These are phyloP conservation scores for Ceratocystiopsis sp. DNA, from an alignment of 2,329 filamentous ascomycete genomes.

Conservation along the genomic window DNA sequence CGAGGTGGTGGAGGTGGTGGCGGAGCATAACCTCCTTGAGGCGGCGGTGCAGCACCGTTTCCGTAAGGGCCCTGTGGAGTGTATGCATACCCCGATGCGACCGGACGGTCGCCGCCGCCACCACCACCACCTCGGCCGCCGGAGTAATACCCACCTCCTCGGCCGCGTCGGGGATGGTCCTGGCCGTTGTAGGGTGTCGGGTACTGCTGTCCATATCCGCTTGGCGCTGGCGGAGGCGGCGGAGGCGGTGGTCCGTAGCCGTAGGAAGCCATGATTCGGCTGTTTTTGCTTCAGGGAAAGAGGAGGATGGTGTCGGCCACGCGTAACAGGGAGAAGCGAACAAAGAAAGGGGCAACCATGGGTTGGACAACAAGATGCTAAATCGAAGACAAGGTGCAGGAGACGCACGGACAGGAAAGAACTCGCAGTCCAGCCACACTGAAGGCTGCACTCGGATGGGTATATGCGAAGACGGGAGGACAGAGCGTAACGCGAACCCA, in stretches of 20 bases:
- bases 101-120: slow-evolving; percentile 26
- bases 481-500: too few species aligned
- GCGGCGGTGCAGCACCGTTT: too few species aligned
- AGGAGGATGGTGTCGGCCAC: too few species aligned
- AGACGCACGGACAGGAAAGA: neutral
- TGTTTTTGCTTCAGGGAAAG: neutral
- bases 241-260: slow-evolving; percentile 37
- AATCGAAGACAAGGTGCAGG: neutral
- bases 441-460: too few species aligned
- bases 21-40: too few species aligned
- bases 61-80: slow-evolving; percentile 16
- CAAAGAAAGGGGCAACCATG: neutral
- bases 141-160: slow-evolving; percentile 23
- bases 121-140: slow-evolving; percentile 19
- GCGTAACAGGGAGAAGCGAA: neutral
- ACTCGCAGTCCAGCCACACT: neutral
- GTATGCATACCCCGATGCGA: slow-evolving; percentile 25
- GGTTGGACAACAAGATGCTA: neutral
- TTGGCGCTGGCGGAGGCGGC: slow-evolving; percentile 19
- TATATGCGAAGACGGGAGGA: too few species aligned
- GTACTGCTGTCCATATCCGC: slow-evolving; percentile 24
- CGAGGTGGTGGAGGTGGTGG: too few species aligned
- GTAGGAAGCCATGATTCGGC: slow-evolving; percentile 27
- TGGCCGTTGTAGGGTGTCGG: slow-evolving; percentile 17
- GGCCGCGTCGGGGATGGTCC: slow-evolving; percentile 16